Evolutionary conservation across 192 early-diverging fungal species (phyloP).

Genomic region (Umbelopsis isabellina): DNA sequence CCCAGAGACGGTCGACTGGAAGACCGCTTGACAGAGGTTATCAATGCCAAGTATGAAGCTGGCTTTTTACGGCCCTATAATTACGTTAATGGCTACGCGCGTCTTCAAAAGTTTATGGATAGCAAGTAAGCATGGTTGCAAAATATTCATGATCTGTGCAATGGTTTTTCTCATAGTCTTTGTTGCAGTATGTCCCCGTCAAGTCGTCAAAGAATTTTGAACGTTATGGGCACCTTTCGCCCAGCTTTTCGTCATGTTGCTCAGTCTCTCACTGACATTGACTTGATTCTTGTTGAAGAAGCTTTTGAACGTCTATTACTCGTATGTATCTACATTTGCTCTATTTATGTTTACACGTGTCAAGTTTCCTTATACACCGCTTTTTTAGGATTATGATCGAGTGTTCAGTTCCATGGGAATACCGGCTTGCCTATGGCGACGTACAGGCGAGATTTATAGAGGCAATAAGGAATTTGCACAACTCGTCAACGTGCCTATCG

Average conservation of each 20-base stretch:
- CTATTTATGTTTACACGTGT: neutral
- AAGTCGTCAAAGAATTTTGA: conserved; percentile 79
- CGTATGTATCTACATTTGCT: conserved; percentile 33
- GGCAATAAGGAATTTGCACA: conserved; percentile 95
- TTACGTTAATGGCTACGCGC: conserved; percentile 89
- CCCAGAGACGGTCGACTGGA: conserved; percentile 84
- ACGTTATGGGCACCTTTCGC: conserved; percentile 87
- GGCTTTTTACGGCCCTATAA: conserved; percentile 96
- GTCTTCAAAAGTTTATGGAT: conserved; percentile 94
- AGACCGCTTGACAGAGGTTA: conserved; percentile 89
- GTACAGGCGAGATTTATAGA: conserved; percentile 97
- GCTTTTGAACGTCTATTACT: conserved; percentile 94
- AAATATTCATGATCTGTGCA: neutral
- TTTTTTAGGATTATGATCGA: conserved; percentile 86
- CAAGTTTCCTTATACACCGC: neutral
- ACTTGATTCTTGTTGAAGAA: conserved; percentile 94
- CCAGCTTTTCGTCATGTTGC: conserved; percentile 90
- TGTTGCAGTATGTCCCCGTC: conserved; percentile 65
- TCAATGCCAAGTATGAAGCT: conserved; percentile 95
- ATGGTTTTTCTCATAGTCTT: neutral
- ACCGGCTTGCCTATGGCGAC: conserved; percentile 93
- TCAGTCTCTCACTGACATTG: conserved; percentile 89
- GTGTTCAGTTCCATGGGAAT: conserved; percentile 96
- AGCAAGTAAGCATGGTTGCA: conserved; percentile 51
- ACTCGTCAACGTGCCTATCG: conserved; percentile 82